Conservation (phyloP, 139 green algal species). For the Tetradesmus lagerheimii region DNA sequence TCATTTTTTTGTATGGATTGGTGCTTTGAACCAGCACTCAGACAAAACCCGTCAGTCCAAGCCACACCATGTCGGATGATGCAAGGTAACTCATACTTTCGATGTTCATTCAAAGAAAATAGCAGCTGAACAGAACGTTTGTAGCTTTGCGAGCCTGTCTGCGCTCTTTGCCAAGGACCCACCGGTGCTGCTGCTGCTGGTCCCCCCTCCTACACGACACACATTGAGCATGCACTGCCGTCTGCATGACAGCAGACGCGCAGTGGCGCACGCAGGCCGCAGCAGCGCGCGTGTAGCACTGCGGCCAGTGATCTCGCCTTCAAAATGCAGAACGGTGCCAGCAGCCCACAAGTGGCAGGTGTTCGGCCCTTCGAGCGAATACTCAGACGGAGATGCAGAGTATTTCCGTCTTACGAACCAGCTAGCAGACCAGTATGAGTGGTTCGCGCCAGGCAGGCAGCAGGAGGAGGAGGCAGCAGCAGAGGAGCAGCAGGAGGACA, state of each 20-base stretch:
- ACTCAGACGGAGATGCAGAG: conserved; percentile 69
- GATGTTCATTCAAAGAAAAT: not conserved
- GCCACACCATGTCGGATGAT: not conserved
- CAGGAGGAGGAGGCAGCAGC: conserved; percentile 24
- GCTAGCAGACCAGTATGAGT: conserved; percentile 66
- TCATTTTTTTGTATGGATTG: too few relatives aligned
- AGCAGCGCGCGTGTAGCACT: not conserved
- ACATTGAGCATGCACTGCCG: conserved; percentile 29
- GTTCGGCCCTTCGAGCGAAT: conserved; percentile 57
- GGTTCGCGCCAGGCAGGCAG: conserved; percentile 54
- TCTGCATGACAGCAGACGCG: conserved; percentile 19
- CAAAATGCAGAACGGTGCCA: not conserved
- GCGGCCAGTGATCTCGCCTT: not conserved
- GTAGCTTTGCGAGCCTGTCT: not conserved
- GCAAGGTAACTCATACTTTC: not conserved
- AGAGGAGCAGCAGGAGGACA: conserved; percentile 40
- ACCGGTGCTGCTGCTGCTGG: not conserved
- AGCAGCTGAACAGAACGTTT: not conserved
- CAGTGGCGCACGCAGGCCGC: conserved; percentile 3
- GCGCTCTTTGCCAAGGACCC: not conserved
- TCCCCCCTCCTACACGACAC: not conserved
- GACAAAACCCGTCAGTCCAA: not conserved
- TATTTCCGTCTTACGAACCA: conserved; percentile 60
- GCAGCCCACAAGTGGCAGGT: conserved; percentile 62
- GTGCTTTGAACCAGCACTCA: not conserved